phyloP scores from a whole-genome alignment of 805 yeast species.

The Ogataea populi-albae region DNA sequence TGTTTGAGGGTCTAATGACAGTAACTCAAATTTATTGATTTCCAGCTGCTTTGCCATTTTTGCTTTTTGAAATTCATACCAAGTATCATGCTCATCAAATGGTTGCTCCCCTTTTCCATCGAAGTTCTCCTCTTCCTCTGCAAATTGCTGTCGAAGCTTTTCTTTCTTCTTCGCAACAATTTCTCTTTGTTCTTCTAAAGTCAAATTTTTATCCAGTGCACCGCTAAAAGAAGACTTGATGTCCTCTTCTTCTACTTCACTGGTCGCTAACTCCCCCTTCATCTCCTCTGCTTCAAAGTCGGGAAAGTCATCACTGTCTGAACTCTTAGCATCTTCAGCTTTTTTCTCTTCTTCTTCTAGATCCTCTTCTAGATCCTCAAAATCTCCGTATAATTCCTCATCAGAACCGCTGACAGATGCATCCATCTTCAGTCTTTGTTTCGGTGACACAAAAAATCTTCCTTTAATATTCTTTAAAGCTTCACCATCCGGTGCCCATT shows the following conservation, averaged over 20 bases:
- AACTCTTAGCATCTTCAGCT: slow-evolving; percentile 31
- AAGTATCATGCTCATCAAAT: slow-evolving; percentile 79
- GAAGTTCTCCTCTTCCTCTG: slow-evolving; percentile 76
- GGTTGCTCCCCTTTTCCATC: slow-evolving; percentile 65
- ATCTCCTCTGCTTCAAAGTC: slow-evolving; percentile 53
- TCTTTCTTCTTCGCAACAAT: slow-evolving; percentile 88
- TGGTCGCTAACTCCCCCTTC: slow-evolving; percentile 37
- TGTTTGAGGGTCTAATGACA: slow-evolving; percentile 69
- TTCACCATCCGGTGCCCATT: slow-evolving; percentile 39
- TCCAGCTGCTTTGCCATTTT: slow-evolving; percentile 95
- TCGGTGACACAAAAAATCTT: slow-evolving; percentile 57
- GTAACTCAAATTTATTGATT: slow-evolving; percentile 79
- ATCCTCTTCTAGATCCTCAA: slow-evolving; percentile 29
- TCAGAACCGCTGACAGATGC: slow-evolving; percentile 41
- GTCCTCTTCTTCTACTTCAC: slow-evolving; percentile 39
- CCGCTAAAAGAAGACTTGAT: too few relatives aligned
- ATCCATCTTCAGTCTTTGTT: slow-evolving; percentile 30
- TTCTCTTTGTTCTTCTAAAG: slow-evolving; percentile 74
- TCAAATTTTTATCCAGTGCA: slow-evolving; percentile 41
- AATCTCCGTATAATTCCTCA: slow-evolving; percentile 49
- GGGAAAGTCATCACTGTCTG: slow-evolving; percentile 44
- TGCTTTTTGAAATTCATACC: slow-evolving; percentile 97
- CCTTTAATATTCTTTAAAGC: slow-evolving; percentile 41
- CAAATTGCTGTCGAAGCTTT: slow-evolving; percentile 79
- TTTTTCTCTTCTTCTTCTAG: slow-evolving; percentile 23